A percentile compares a stretch with the other conserved stretches of the same genome.
These are phyloP conservation scores for Thelonectria blattea DNA, from an alignment of 2,329 filamentous ascomycete species.

Conservation along the genomic window DNA sequence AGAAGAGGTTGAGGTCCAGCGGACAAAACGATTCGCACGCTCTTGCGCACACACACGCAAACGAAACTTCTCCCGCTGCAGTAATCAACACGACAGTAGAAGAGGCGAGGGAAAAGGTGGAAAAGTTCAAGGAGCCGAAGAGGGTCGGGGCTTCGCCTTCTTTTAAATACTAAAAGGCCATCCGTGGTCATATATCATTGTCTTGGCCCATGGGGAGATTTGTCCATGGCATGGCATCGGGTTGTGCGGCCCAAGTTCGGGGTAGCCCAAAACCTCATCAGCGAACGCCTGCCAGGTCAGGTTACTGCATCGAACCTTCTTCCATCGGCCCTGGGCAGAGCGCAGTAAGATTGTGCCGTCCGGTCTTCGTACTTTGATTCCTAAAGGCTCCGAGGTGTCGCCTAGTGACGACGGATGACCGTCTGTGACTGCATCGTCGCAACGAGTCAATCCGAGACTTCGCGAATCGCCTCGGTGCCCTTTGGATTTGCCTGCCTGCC, in stretches of 20 bases:
- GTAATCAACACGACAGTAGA: conserved; percentile 6
- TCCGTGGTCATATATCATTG: background rate
- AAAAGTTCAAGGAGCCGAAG: background rate
- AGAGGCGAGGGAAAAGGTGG: background rate
- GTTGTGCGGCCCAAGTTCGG: conserved; percentile 20
- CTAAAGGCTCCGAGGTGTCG: background rate
- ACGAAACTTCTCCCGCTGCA: background rate
- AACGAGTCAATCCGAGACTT: conserved; percentile 24
- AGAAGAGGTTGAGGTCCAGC: background rate
- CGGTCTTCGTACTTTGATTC: conserved; percentile 5
- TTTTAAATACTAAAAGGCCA: conserved; percentile 4
- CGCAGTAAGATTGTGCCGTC: background rate
- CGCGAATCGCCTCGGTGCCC: conserved; percentile 19
- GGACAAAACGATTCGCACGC: conserved; percentile 4
- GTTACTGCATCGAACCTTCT: background rate
- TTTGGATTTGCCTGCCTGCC: conserved; percentile 18
- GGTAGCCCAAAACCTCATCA: conserved; percentile 1
- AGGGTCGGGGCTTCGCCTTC: conserved; percentile 10
- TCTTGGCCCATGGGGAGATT: conserved; percentile 10
- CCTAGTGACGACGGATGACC: conserved; percentile 10
- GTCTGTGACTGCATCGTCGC: conserved; percentile 11
- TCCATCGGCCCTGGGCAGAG: background rate
- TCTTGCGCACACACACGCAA: conserved; percentile 13
- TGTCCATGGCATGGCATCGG: conserved; percentile 11
- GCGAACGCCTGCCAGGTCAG: background rate